Evolutionary conservation across 768 basidiomycete genomes (phyloP), one percentile per base, ranked within the genome.

Genomic region (Mycena metata): DNA sequence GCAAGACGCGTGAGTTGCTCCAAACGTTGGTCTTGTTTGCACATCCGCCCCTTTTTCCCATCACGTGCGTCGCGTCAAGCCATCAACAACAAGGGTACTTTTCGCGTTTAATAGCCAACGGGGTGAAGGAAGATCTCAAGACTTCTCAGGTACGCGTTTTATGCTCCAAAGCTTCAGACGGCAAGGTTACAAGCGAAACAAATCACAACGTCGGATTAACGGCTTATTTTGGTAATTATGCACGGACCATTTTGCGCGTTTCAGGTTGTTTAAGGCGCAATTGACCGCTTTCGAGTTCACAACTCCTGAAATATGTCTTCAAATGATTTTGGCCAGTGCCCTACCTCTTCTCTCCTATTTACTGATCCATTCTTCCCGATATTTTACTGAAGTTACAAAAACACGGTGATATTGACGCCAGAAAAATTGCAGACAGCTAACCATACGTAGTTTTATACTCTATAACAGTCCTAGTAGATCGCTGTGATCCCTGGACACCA

Each of bases 21-120:
- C 42, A 60, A 50, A 61, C 55, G 36, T 46, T 43, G 54, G 4
- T 2, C 51, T 59, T 67, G 60, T 66, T 66, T 66, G 55, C 19
- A n/a, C 1, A 12, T n/a, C 24, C 6, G 0, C 43, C 52, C 24
- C 64, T n/a, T 71, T 67, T 72, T 69, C 67, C 41, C 67, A 72
- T 66, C 67, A 72, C 71, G 67, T 69, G 71, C 52, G 46, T 49
- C 68, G 68, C 42, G 68, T 64, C 43, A 52, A 52, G 50, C 43
- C n/a, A 49, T 69, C 61, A 69, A 64, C 62, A 64, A 61, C 45
- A 46, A 6, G 4, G 5, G 13, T 35, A 11, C n/a, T 64, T 63
- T 64, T 59, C 67, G 67, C 62, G 62, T 69, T 43, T 51, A 55
- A 65, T 54, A 52, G 49, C 12, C 5, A 39, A 5, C 19, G 9